Evolutionary conservation across 257 asterid genomes (phyloP).

Genomic region (Nyctanthes arbortristis): DNA sequence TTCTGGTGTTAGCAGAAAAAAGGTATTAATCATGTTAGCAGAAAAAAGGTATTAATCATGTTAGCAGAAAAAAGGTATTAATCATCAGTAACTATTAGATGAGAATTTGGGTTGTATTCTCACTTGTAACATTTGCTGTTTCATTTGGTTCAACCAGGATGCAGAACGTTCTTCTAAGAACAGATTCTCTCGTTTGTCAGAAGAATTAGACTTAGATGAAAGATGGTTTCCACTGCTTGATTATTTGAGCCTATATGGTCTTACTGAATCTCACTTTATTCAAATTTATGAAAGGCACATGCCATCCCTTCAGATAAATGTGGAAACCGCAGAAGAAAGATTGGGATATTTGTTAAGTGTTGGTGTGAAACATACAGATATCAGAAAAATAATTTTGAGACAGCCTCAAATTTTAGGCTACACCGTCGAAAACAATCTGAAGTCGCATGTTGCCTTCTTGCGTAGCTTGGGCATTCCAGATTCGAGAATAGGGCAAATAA

Average conservation of each 20-base stretch:
- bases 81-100: conserved; percentile 18
- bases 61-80: conserved; percentile 29
- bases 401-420: conserved; percentile 91
- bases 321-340: conserved; percentile 75
- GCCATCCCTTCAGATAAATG: conserved; percentile 92
- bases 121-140: conserved; percentile 15
- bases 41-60: conserved; percentile 44
- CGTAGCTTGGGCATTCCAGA: conserved; percentile 76
- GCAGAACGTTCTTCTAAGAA: conserved; percentile 33
- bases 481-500: conserved; percentile 81
- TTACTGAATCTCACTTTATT: conserved; percentile 75
- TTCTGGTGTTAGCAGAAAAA: conserved; percentile 25
- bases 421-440: conserved; percentile 82
- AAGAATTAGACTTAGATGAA: conserved; percentile 78
- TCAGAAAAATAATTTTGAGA: conserved; percentile 77
- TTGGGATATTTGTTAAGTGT: conserved; percentile 69
- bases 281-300: conserved; percentile 95
- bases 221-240: conserved; percentile 84
- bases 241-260: conserved; percentile 77
- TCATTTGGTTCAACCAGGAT: conserved; percentile 49
- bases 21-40: conserved; percentile 29
- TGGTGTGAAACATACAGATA: conserved; percentile 80
- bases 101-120: conserved; percentile 7
- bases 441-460: conserved; percentile 81
- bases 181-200: conserved; percentile 53